Evolutionary conservation across 192 early-diverging fungal genomes (phyloP), one percentile per base, ranked within the genome.

Genomic region (Radiomyces spectabilis): DNA sequence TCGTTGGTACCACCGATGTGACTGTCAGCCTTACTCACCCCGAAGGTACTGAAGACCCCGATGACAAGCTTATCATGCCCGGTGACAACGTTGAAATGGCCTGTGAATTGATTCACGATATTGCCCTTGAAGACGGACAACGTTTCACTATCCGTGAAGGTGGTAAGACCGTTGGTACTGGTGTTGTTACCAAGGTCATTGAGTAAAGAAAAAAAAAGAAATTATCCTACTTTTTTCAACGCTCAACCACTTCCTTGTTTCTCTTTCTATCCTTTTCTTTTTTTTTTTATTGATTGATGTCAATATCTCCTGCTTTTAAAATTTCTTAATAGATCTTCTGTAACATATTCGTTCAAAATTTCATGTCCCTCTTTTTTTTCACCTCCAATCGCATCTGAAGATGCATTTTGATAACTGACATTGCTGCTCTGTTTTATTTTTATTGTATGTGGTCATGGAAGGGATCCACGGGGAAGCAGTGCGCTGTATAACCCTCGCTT

Each of bases 101-200:
- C 63, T 83, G 92, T 69, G 91, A 95, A 74, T 79, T 94, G 55
- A 65, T 80, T 24, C 63, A 81, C 51, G 79, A 86, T 29, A 81
- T 97, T 52, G 89, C 96, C 45, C 73, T 97, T 62, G 93, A 99
- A 64, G 85, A 87, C 65, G 93, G 93, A 50, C 81, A 93, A 75
- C 84, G 94, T 59, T 99, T 97, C 79, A 97, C 96, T 46, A 85
- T 99, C 44, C 90, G 94, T 62, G 94, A 99, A 72, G 96, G 96
- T 64, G 92, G 93, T 22, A 92, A 87, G 66, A 99, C 96, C 13
- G 93, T 99, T 45, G 96, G 96, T 51, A 97, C 94, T 18, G 94
- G 87, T 74, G 84, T 94, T 22, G 39, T 66, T 41, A 59, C 57
- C 43, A 31, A 54, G 37, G 42, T 66, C 22, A 37, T 60, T 9